phyloP scores from a whole-genome alignment of 2,329 filamentous ascomycete genomes.

The Emmonsia crescens region DNA sequence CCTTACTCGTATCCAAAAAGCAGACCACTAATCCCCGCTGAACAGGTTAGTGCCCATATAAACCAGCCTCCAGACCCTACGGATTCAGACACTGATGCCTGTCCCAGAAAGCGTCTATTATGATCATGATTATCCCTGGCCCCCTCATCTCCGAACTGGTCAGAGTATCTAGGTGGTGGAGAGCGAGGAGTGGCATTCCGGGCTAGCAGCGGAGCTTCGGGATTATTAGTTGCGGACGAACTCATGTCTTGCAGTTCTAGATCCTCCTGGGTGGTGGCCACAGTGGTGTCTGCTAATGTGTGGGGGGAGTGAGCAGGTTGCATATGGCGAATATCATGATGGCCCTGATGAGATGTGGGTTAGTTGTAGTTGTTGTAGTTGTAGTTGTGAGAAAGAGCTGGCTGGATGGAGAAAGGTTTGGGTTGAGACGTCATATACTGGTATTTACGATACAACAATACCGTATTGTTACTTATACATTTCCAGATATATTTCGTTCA shows the following conservation, averaged over 20 bases:
- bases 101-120: neutral
- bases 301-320: neutral
- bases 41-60: slow-evolving; percentile 46
- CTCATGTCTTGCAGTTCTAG: slow-evolving; percentile 18
- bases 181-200: slow-evolving; percentile 10
- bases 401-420: neutral
- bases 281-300: neutral
- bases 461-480: neutral
- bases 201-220: slow-evolving; percentile 24
- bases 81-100: neutral
- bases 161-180: slow-evolving; percentile 1
- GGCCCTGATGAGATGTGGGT: neutral
- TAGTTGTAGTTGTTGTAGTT: neutral
- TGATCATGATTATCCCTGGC: neutral
- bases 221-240: slow-evolving; percentile 7
- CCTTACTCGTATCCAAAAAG: slow-evolving; percentile 52
- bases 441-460: neutral
- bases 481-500: neutral
- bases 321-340: neutral
- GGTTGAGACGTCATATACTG: neutral
- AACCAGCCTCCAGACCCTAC: slow-evolving; percentile 25
- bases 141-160: neutral
- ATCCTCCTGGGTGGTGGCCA: neutral
- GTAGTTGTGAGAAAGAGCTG: neutral
- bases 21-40: slow-evolving; percentile 47